Conservation (phyloP, 495 filamentous ascomycete genomes). For the Lasiosphaeria hispida region DNA sequence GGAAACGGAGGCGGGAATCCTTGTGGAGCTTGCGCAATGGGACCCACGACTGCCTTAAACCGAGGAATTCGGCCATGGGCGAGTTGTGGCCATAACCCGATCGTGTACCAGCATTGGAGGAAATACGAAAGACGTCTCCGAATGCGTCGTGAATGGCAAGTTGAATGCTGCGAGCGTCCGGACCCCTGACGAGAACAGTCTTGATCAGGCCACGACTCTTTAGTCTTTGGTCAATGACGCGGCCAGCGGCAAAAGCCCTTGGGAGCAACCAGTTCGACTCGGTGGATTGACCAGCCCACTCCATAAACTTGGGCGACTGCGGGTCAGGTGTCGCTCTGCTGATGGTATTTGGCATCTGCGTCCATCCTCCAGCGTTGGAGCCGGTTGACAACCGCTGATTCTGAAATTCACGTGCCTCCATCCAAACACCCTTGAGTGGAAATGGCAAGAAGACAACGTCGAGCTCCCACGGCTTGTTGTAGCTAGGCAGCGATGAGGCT, state of each 20-base stretch:
- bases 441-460: slow-evolving; percentile 70
- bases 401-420: slow-evolving; percentile 45
- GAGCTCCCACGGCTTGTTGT: slow-evolving; percentile 60
- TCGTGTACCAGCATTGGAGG: slow-evolving; percentile 11
- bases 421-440: slow-evolving; percentile 62
- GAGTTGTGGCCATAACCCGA: slow-evolving; percentile 28
- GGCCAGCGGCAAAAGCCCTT: slow-evolving; percentile 54
- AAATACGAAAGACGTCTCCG: slow-evolving; percentile 47
- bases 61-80: slow-evolving; percentile 42
- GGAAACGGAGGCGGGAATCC: slow-evolving; percentile 62
- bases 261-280: slow-evolving; percentile 55
- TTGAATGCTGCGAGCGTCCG: slow-evolving; percentile 60
- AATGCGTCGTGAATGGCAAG: slow-evolving; percentile 58
- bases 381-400: slow-evolving; percentile 42
- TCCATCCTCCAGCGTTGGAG: slow-evolving; percentile 55
- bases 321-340: slow-evolving; percentile 41
- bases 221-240: slow-evolving; percentile 58
- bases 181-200: slow-evolving; percentile 52
- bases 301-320: slow-evolving; percentile 41
- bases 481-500: slow-evolving; percentile 52
- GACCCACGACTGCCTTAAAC: slow-evolving; percentile 56
- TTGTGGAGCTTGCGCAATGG: slow-evolving; percentile 70
- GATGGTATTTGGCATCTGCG: slow-evolving; percentile 48
- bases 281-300: slow-evolving; percentile 44
- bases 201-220: slow-evolving; percentile 65